Conservation (phyloP, 208 protist genomes). For the Spongospora subterranea region DNA sequence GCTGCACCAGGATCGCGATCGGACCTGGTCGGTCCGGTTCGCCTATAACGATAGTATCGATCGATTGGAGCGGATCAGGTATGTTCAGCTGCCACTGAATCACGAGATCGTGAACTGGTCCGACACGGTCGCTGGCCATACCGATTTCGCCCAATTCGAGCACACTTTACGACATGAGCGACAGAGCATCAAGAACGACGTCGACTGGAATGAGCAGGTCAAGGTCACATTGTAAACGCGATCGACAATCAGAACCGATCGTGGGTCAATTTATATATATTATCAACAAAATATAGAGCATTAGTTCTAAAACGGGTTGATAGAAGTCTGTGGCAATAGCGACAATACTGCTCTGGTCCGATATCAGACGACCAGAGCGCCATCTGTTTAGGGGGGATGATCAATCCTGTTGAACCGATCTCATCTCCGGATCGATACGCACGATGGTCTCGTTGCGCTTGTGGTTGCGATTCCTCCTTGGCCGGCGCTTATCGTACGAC, state of each 20-base stretch:
- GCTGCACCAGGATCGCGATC: neutral
- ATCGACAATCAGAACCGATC: too few species aligned
- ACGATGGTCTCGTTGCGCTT: constrained; percentile 4
- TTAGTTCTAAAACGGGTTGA: too few species aligned
- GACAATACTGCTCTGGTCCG: too few species aligned
- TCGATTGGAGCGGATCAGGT: neutral
- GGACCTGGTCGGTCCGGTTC: neutral
- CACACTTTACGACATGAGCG: neutral
- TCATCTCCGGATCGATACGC: neutral
- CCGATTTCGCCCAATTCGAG: neutral
- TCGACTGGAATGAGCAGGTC: neutral
- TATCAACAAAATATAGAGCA: too few species aligned
- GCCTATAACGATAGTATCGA: neutral
- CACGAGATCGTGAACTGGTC: neutral
- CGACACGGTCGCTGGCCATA: neutral
- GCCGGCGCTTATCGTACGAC: neutral
- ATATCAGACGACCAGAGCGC: too few species aligned
- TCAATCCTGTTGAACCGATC: neutral
- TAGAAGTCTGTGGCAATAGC: too few species aligned
- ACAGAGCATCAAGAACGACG: neutral
- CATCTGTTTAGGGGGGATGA: neutral
- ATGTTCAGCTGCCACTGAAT: neutral
- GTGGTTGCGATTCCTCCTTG: neutral
- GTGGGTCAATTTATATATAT: too few species aligned
- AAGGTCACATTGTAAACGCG: too few species aligned